A percentile compares a stretch with the other conserved stretches of the same genome.
phyloP scores from a whole-genome alignment of 2,329 filamentous ascomycete genomes.

The Penicillium frequentans region DNA sequence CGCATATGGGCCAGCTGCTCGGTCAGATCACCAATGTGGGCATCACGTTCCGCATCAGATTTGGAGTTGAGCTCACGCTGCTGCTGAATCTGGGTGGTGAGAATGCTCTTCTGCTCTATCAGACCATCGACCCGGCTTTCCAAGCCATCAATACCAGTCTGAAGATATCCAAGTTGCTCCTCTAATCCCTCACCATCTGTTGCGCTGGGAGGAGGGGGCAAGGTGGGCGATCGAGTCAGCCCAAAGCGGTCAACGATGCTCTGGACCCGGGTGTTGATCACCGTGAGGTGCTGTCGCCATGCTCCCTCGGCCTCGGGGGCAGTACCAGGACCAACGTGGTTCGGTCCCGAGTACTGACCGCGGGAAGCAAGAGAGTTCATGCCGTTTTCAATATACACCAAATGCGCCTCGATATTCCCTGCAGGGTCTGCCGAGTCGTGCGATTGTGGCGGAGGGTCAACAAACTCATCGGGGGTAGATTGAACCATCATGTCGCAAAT shows the following conservation, averaged over 20 bases:
- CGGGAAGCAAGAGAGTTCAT: conserved; percentile 60
- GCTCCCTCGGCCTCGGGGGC: conserved; percentile 45
- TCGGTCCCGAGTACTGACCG: neutral
- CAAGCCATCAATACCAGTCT: conserved; percentile 73
- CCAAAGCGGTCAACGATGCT: conserved; percentile 54
- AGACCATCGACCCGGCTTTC: conserved; percentile 74
- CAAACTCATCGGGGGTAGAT: conserved; percentile 34
- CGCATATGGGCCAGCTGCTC: conserved; percentile 61
- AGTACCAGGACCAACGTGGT: conserved; percentile 6
- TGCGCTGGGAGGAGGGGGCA: conserved; percentile 60
- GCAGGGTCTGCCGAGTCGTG: conserved; percentile 27
- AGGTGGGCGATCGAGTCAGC: conserved; percentile 44
- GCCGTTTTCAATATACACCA: conserved; percentile 70
- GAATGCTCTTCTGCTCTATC: conserved; percentile 83
- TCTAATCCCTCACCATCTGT: conserved; percentile 58
- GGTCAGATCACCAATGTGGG: conserved; percentile 46
- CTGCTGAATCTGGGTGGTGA: conserved; percentile 91
- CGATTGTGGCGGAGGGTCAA: conserved; percentile 37
- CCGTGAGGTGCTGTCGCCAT: conserved; percentile 52
- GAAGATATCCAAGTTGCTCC: conserved; percentile 74
- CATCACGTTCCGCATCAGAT: conserved; percentile 64
- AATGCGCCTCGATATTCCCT: conserved; percentile 52
- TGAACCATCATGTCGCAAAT: conserved; percentile 66
- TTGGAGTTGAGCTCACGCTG: conserved; percentile 90
- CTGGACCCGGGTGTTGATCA: conserved; percentile 65